Conservation (phyloP, 2,329 filamentous ascomycete genomes). For the Elsinoe ampelina region DNA sequence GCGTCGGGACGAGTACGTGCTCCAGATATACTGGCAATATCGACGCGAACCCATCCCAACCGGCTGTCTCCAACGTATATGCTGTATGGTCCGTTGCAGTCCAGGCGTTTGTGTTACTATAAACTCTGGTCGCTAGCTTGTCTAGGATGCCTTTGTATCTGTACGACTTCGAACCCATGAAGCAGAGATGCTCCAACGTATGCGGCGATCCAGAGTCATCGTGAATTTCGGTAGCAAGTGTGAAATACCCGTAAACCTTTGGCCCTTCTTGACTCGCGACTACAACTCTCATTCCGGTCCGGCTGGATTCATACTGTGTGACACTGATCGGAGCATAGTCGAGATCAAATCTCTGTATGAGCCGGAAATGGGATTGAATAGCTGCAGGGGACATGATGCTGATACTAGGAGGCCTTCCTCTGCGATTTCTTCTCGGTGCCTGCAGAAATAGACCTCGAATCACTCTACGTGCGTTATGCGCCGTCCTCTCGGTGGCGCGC, state of each 20-base stretch:
- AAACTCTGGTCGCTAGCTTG: conserved; percentile 85
- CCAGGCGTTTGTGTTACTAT: conserved; percentile 93
- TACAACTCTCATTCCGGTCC: conserved; percentile 89
- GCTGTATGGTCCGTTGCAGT: conserved; percentile 94
- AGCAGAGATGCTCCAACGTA: conserved; percentile 44
- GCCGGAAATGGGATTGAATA: conserved; percentile 56
- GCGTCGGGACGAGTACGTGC: conserved; percentile 79
- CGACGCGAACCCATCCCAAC: conserved; percentile 93
- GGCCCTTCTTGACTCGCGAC: conserved; percentile 87
- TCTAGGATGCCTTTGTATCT: conserved; percentile 92
- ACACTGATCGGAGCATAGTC: conserved; percentile 84
- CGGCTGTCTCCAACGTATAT: conserved; percentile 88
- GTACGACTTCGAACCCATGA: conserved; percentile 78
- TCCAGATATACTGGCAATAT: conserved; percentile 93
- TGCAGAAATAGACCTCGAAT: neutral
- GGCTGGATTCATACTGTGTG: conserved; percentile 90
- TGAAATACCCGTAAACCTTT: conserved; percentile 92
- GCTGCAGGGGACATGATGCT: conserved; percentile 1
- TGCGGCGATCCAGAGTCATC: conserved; percentile 85
- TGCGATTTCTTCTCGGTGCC: neutral
- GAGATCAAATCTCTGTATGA: conserved; percentile 73
- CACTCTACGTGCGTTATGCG: no score
- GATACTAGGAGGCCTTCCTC: no score
- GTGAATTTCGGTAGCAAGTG: conserved; percentile 91
- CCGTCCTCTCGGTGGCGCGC: no score